These are phyloP conservation scores for Mortierella sp. DNA, from an alignment of 371 early-diverging fungal genomes.

Conservation along the genomic window DNA sequence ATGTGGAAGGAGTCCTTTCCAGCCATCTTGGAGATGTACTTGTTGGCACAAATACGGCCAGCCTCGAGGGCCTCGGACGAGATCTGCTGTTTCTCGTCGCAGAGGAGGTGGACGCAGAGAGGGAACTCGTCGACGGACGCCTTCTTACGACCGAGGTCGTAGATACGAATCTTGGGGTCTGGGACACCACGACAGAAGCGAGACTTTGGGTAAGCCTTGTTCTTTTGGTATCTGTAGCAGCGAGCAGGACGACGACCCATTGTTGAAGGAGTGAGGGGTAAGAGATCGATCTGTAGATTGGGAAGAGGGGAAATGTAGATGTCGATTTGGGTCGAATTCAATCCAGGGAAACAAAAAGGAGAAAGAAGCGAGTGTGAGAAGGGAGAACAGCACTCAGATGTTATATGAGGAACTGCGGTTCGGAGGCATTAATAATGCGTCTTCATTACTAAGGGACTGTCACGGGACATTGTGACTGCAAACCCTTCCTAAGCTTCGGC, in stretches of 20 bases:
- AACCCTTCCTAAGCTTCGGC: too few relatives aligned
- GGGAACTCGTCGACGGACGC: conserved; percentile 99
- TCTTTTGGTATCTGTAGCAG: conserved; percentile 99
- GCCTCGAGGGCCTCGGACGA: conserved; percentile 99
- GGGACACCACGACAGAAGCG: conserved; percentile 99
- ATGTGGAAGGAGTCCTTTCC: conserved; percentile 99
- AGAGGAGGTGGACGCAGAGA: conserved; percentile 94
- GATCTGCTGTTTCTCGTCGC: conserved; percentile 98
- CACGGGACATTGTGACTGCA: too few relatives aligned
- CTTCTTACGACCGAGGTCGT: conserved; percentile 99
- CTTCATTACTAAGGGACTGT: too few relatives aligned
- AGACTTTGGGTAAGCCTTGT: conserved; percentile 99
- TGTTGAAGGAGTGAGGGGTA: conserved; percentile 14
- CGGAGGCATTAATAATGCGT: too few relatives aligned
- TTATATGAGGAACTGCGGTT: too few relatives aligned
- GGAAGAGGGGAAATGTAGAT: too few relatives aligned
- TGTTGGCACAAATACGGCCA: conserved; percentile 99
- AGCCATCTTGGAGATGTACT: conserved; percentile 98
- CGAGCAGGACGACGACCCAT: conserved; percentile 99
- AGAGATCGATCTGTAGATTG: background rate
- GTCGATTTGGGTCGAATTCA: conserved; percentile 21
- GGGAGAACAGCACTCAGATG: too few relatives aligned
- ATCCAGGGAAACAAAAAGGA: background rate
- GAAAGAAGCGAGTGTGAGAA: background rate
- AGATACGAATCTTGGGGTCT: conserved; percentile 99